Base-by-base conservation (phyloP, 768 basidiomycete species). In the Xerocomus spinulosus region DNA sequence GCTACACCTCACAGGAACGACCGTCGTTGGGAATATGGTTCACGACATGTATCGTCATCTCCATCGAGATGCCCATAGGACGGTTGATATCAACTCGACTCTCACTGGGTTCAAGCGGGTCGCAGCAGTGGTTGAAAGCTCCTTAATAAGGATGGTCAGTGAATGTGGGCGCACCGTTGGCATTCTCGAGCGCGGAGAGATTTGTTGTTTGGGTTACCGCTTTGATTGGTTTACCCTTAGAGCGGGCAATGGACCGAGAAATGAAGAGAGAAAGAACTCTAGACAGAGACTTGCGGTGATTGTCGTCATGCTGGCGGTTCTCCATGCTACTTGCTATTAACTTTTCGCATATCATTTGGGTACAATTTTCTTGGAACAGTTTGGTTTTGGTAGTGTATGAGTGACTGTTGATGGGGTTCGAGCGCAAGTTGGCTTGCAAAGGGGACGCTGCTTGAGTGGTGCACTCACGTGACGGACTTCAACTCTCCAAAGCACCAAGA, bases 161-260 rank as follows among this genome's bases (percentile, higher is more conserved):
- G 80, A 82, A 48, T 59, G 67, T 37, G 81, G 79, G 0, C 69
- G 79, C 8, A 29, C 70, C 0, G 62, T 72, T 2, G 79, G 80
- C 2, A 51, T 76, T 14, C 17, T 81, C 9, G 67, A 69, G 40
- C 60, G 77, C n/a, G 52, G 70, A 1, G 79, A 82, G 52, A 63
- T 64, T 6, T 5, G 10, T 2, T 50, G 55, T 1, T 41, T 81
- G 17, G 71, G 74, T 0, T 54, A 48, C 23, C 59, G 80, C 6
- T 82, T 83, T 42, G 80, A 81, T 44, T 81, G 79, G 79, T 82
- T 82, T 47, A 62, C 73, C 0, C 68, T 73, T 8, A 57, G 72
- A 24, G 52, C 39, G 15, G 74, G 70, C 0, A 55, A 67, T 4
- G 74, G 66, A 0, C 78, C 78, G 0, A 63, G 54, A 44, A 53